Percentiles rank a stretch among this genome's conserved stretches.
Evolutionary conservation across 2,329 filamentous ascomycete species (phyloP).

Genomic region (Myriosclerotinia scirpicola): DNA sequence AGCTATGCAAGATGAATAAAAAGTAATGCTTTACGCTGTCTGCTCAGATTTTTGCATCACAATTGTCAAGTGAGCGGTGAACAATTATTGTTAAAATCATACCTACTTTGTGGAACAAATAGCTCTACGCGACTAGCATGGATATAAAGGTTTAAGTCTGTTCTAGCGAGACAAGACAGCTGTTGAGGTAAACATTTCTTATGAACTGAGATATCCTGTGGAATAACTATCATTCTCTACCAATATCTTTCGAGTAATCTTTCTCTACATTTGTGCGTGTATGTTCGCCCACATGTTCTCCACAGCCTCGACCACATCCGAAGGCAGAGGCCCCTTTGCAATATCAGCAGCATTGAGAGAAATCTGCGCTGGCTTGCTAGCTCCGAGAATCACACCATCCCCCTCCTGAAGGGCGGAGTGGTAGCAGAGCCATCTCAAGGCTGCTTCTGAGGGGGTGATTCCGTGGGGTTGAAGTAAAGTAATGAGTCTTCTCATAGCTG

Average conservation of each 20-base stretch:
- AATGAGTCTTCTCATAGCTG: not conserved
- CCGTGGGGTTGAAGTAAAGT: not conserved
- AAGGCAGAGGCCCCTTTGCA: constrained; percentile 9
- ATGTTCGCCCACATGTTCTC: constrained; percentile 1
- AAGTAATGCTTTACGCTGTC: not conserved
- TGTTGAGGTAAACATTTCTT: not conserved
- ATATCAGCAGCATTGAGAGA: constrained; percentile 8
- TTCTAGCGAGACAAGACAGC: too few relatives aligned
- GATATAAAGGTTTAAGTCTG: too few relatives aligned
- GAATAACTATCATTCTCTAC: not conserved
- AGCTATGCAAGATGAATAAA: not conserved
- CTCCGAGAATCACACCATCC: constrained; percentile 5
- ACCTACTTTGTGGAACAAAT: not conserved
- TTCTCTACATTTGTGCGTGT: not conserved
- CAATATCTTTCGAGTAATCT: not conserved
- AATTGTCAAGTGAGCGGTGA: not conserved
- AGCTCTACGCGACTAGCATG: not conserved
- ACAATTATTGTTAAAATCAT: not conserved
- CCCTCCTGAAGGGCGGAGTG: not conserved
- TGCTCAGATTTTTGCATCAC: not conserved
- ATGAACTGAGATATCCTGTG: not conserved
- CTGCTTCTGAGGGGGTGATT: not conserved
- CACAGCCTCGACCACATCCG: not conserved
- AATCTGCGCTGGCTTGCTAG: not conserved
- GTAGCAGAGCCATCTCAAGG: constrained; percentile 4